Evolutionary conservation across 768 basidiomycete genomes (phyloP), one percentile per base, ranked within the genome.

Genomic region (Sutorius australiensis): DNA sequence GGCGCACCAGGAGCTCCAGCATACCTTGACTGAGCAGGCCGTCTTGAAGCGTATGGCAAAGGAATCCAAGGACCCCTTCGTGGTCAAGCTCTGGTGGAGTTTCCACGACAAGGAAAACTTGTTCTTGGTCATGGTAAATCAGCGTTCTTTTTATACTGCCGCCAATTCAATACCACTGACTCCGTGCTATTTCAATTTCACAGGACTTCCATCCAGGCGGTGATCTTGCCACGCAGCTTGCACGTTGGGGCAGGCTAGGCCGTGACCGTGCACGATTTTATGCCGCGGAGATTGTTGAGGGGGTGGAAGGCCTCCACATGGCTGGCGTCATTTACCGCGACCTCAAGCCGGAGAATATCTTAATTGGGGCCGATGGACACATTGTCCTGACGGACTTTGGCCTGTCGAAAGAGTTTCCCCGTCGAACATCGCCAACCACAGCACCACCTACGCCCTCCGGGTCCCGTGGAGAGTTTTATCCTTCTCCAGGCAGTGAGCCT

Each of bases 311-410:
- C 36, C 78, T 99, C 37, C 95, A 98, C 64, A 83, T 85, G 13
- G 86, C 89, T 5, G 95, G 95, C 36, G 93, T 99, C 66, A 94
- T 99, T 72, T 95, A 98, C 72, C 89, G 97, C 45, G 95, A 98
- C 68, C 84, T 98, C 57, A 98, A 98, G 66, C 95, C 95, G 1
- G 95, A 98, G 73, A 94, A 94, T 72, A 91, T 98, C 61, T 84
- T 99, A 50, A 95, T 99, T 60, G 91, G 90, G 46, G 82, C 82
- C 2, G 89, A 94, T 61, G 97, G 97, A 0, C 97, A 99, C 68
- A 93, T 98, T 58, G 92, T 98, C 38, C 78, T 99, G 33, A 98
- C 95, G 24, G 97, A 98, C 74, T 99, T 99, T 65, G 97, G 97
- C 24, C 77, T 93, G 17, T 93, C 91, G 30, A 95, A 93, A 62